phyloP scores from a whole-genome alignment of 2,329 filamentous ascomycete genomes.

The Paecilomyces formosus region DNA sequence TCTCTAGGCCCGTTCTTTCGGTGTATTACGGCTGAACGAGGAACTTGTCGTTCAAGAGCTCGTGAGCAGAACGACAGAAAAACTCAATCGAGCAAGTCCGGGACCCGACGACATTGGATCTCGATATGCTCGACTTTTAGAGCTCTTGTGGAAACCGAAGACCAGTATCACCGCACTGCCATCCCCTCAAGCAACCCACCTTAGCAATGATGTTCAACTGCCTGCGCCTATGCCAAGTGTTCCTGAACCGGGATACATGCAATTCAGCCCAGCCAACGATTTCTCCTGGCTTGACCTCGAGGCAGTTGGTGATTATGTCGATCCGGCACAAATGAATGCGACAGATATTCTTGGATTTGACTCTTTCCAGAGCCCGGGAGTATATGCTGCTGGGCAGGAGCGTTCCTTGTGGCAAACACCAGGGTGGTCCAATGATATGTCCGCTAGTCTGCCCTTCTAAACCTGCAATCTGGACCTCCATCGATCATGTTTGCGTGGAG shows the following conservation, averaged over 20 bases:
- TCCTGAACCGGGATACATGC: constrained; percentile 29
- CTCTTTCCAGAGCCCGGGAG: constrained; percentile 24
- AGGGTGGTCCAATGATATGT: constrained; percentile 35
- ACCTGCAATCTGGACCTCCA: neutral
- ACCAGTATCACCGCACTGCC: constrained; percentile 14
- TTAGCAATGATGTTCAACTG: constrained; percentile 22
- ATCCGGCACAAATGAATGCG: constrained; percentile 34
- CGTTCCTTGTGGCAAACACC: constrained; percentile 29
- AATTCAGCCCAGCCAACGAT: constrained; percentile 44
- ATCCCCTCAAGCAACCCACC: constrained; percentile 18
- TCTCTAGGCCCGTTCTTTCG: constrained; percentile 47
- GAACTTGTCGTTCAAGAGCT: constrained; percentile 50
- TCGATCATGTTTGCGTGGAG: neutral
- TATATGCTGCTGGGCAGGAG: constrained; percentile 22
- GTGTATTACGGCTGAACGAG: constrained; percentile 50
- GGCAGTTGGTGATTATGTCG: constrained; percentile 52
- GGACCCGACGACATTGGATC: constrained; percentile 54
- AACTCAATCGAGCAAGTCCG: constrained; percentile 52
- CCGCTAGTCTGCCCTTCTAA: constrained; percentile 27
- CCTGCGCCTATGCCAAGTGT: constrained; percentile 23
- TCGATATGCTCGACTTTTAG: constrained; percentile 54
- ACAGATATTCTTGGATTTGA: constrained; percentile 28
- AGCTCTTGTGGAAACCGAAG: constrained; percentile 51
- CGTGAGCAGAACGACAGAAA: constrained; percentile 52
- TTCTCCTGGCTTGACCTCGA: constrained; percentile 58